These are phyloP conservation scores for Moniliella sp. DNA, from an alignment of 1,284 basidiomycete genomes.

Conservation along the genomic window DNA sequence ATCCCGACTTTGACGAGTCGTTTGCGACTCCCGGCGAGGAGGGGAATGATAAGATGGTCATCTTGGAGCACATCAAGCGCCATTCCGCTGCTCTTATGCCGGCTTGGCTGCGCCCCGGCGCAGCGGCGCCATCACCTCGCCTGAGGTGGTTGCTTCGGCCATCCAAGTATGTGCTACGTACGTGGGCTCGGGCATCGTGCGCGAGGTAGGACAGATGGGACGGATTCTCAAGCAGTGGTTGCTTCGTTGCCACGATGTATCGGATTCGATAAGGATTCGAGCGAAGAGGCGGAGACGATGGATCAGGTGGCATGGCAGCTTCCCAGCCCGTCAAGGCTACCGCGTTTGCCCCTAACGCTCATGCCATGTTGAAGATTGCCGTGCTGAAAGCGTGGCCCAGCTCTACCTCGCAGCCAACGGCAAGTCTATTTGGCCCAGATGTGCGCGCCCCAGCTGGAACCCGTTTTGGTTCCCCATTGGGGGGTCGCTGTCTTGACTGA, in stretches of 20 bases:
- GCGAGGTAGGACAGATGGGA: conserved; percentile 71
- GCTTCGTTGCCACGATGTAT: conserved; percentile 51
- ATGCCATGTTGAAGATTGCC: conserved; percentile 79
- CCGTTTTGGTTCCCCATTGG: conserved; percentile 63
- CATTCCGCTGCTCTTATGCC: conserved; percentile 89
- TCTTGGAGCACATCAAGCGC: conserved; percentile 97
- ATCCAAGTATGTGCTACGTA: conserved; percentile 85
- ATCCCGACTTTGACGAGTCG: conserved; percentile 75
- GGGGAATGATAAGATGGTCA: no score
- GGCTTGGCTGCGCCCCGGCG: conserved; percentile 77
- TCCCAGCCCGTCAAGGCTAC: conserved; percentile 59
- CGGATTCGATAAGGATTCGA: no score
- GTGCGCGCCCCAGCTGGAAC: conserved; percentile 57
- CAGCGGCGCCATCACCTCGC: no score
- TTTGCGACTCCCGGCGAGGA: no score
- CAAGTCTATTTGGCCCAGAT: conserved; percentile 63
- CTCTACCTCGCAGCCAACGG: conserved; percentile 53
- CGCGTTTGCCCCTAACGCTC: conserved; percentile 73
- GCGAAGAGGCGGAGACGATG: no score
- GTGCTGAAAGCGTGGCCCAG: conserved; percentile 89
- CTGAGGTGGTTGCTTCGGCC: no score
- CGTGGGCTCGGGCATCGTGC: conserved; percentile 82
- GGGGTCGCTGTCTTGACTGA: conserved; percentile 66
- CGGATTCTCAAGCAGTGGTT: conserved; percentile 66
- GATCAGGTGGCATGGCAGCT: no score